Conservation (phyloP, 768 basidiomycete species). For the Lactifluus piperatus region DNA sequence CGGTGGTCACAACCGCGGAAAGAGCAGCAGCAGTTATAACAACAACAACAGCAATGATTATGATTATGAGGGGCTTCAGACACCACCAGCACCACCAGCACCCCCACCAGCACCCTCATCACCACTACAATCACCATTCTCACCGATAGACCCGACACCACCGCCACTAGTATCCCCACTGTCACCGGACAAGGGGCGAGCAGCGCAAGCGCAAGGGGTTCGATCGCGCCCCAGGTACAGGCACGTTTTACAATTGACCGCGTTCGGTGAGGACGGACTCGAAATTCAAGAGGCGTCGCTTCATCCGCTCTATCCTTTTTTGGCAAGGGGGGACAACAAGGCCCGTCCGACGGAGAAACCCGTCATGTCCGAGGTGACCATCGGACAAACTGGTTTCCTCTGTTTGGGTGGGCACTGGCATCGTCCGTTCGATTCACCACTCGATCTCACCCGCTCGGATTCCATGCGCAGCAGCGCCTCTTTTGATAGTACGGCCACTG, state of each 20-base stretch:
- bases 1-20: neutral
- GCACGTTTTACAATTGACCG: constrained; percentile 57
- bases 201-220: too few relatives aligned
- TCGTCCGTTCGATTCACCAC: constrained; percentile 25
- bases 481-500: constrained; percentile 43
- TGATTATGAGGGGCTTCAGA: too few relatives aligned
- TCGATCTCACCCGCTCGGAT: constrained; percentile 34
- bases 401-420: constrained; percentile 45
- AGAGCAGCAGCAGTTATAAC: neutral
- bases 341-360: constrained; percentile 40
- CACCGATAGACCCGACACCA: too few relatives aligned
- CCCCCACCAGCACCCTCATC: too few relatives aligned
- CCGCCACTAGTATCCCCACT: too few relatives aligned
- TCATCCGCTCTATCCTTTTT: constrained; percentile 25
- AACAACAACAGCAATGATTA: too few relatives aligned
- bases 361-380: constrained; percentile 45
- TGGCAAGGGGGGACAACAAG: constrained; percentile 35
- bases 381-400: constrained; percentile 56
- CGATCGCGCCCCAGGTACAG: constrained; percentile 9
- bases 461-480: constrained; percentile 39
- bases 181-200: too few relatives aligned
- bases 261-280: constrained; percentile 60
- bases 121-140: too few relatives aligned
- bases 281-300: constrained; percentile 66
- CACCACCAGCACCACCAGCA: too few relatives aligned